Evolutionary conservation across 2,329 filamentous ascomycete genomes (phyloP).

Genomic region (Alternaria sp.): DNA sequence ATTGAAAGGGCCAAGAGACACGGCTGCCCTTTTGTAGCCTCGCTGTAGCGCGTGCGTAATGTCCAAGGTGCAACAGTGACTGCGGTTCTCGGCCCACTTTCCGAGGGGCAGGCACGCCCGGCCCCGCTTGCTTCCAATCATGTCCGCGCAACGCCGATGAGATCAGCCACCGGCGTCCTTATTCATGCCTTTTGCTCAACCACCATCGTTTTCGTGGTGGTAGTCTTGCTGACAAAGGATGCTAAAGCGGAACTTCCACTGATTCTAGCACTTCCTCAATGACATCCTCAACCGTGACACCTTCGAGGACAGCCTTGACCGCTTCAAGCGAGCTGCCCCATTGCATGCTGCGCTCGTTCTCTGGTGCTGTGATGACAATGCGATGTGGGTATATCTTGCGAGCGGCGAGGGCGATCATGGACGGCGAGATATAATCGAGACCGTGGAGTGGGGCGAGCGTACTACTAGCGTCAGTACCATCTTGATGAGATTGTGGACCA

Average conservation of each 20-base stretch:
- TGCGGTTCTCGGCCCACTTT: conserved; percentile 14
- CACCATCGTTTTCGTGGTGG: background rate
- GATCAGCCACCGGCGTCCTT: conserved; percentile 35
- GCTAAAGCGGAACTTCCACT: conserved; percentile 62
- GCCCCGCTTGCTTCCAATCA: conserved; percentile 34
- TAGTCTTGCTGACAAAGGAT: background rate
- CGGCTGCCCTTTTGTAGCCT: conserved; percentile 8
- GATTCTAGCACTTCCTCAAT: conserved; percentile 65
- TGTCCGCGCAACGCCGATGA: conserved; percentile 18
- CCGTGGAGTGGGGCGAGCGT: conserved; percentile 83
- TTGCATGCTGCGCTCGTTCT: conserved; percentile 84
- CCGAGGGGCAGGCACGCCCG: conserved; percentile 20
- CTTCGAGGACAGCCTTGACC: conserved; percentile 70
- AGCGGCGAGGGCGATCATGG: conserved; percentile 80
- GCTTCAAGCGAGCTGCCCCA: conserved; percentile 84
- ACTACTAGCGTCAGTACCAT: conserved; percentile 48
- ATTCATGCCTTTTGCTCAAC: conserved; percentile 28
- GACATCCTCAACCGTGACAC: conserved; percentile 61
- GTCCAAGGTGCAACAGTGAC: conserved; percentile 10
- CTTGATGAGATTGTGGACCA: background rate
- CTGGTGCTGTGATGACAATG: conserved; percentile 71
- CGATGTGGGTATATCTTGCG: conserved; percentile 89
- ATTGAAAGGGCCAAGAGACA: conserved; percentile 1
- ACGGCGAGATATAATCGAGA: conserved; percentile 81
- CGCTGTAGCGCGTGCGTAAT: conserved; percentile 7